These are phyloP conservation scores for Leptomonas seymouri DNA, from an alignment of 208 protist genomes.

Conservation along the genomic window DNA sequence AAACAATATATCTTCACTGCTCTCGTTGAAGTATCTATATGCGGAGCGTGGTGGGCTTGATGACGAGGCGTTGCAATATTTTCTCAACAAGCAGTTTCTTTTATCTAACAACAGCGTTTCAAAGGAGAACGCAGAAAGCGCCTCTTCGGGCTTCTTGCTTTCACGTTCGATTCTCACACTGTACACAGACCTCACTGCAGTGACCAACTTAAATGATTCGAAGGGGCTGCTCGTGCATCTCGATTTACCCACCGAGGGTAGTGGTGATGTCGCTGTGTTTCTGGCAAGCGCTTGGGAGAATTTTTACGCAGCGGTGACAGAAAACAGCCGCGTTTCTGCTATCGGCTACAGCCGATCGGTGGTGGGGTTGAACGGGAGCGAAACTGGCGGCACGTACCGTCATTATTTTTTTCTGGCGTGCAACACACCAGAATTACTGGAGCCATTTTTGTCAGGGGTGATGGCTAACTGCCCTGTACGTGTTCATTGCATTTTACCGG, in stretches of 20 bases:
- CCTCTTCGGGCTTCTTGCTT: slow-evolving; percentile 66
- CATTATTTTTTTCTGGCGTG: slow-evolving; percentile 80
- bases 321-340: slow-evolving; percentile 42
- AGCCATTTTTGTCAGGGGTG: slow-evolving; percentile 4
- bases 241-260: slow-evolving; percentile 54
- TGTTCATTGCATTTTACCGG: slow-evolving; percentile 36
- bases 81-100: slow-evolving; percentile 52
- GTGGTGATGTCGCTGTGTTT: slow-evolving; percentile 39
- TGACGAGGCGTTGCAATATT: slow-evolving; percentile 59
- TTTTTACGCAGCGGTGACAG: slow-evolving; percentile 51
- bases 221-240: slow-evolving; percentile 61
- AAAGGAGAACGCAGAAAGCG: slow-evolving; percentile 20
- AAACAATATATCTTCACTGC: slow-evolving; percentile 51
- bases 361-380: slow-evolving; percentile 27
- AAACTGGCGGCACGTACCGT: slow-evolving; percentile 43
- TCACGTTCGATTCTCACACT: slow-evolving; percentile 61
- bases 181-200: slow-evolving; percentile 36
- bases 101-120: slow-evolving; percentile 42
- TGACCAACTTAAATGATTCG: slow-evolving; percentile 56
- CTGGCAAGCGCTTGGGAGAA: slow-evolving; percentile 59
- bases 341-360: slow-evolving; percentile 64
- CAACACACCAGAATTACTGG: slow-evolving; percentile 20
- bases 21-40: slow-evolving; percentile 56
- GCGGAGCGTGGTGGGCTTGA: slow-evolving; percentile 46
- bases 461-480: slow-evolving; percentile 25